phyloP scores from a whole-genome alignment of 345 rosid genomes.

The Eucalyptus tenuipes region DNA sequence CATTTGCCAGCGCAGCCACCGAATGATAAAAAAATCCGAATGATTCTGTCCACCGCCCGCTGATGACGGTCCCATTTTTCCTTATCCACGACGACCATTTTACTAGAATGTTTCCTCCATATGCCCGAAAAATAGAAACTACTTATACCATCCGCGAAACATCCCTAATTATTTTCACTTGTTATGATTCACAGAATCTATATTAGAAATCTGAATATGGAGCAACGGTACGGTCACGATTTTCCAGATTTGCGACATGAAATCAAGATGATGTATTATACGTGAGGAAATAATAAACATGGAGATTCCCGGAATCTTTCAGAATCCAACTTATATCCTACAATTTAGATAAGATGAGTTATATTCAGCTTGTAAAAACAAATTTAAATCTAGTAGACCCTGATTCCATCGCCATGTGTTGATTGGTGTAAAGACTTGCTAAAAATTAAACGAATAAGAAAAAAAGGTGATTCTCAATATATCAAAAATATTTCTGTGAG shows the following conservation, averaged over 20 bases:
- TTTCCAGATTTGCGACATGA: background rate
- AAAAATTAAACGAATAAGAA: background rate
- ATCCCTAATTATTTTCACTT: background rate
- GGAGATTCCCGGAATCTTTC: background rate
- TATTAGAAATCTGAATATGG: background rate
- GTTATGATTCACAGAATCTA: background rate
- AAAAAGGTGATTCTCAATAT: background rate
- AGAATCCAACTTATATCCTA: background rate
- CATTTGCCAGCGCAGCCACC: background rate
- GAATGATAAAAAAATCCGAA: background rate
- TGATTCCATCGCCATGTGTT: background rate
- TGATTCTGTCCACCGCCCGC: rapidly evolving
- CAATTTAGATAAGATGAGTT: background rate
- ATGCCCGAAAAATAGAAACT: background rate
- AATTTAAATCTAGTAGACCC: background rate
- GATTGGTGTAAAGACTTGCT: background rate
- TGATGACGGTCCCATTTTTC: background rate
- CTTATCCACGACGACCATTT: background rate
- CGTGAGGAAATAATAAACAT: background rate
- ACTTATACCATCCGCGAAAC: background rate
- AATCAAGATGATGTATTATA: no score
- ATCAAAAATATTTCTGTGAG: background rate
- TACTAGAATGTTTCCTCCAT: background rate
- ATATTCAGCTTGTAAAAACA: background rate
- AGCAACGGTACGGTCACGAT: background rate